Evolutionary conservation across 1,139 yeast species (phyloP), one percentile per base, ranked within the genome.

Genomic region (Arxiozyma slooffiae): DNA sequence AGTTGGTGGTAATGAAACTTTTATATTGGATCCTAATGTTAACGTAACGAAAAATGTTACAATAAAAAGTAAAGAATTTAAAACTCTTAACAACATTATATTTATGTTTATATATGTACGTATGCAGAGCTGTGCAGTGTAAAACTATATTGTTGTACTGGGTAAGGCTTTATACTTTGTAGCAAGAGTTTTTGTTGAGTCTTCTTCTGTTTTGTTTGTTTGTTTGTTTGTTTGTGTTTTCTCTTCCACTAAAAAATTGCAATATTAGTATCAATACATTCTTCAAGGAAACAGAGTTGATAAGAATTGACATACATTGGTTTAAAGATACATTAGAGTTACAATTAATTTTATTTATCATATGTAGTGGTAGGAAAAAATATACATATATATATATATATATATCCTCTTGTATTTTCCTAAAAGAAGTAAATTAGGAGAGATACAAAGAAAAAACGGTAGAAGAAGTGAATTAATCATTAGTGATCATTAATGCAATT

Each of bases 1-100:
- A 11, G 6, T 77, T 7, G 62, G 65, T 36, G 66, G 49, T n/a
- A 45, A 2, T 16, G 26, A n/a, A 11, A 23, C 11, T 8, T 30
- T 30, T 30, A 30, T 11, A 30, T 30, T 2, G 7, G 36, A 30
- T 30, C 36, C 36, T 30, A 30, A 14, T 14, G 36, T 30, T 30
- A 30, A 30, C 6, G 36, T 3, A 30, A 30, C 14, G n/a, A 30
- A 30, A 30, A 8, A 30, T 4, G 36, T 30, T 11, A 14, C 36
- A 6, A 30, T 30, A 30, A 30, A 11, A 30, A 30, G n/a, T 14
- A 30, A 30, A 11, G 2, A 30, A 11, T 30, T 30, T 30, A 30
- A 11, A 6, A n/a, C 11, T 14, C 36, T 30, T 30, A 30, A 30
- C 36, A 30, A 30, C 36, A 30, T 30, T 6, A 11, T 30, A 14